A percentile compares a stretch with the other conserved stretches of the same genome.
Conservation (phyloP, 441 rosid genomes). For the Corymbia citriodora region DNA sequence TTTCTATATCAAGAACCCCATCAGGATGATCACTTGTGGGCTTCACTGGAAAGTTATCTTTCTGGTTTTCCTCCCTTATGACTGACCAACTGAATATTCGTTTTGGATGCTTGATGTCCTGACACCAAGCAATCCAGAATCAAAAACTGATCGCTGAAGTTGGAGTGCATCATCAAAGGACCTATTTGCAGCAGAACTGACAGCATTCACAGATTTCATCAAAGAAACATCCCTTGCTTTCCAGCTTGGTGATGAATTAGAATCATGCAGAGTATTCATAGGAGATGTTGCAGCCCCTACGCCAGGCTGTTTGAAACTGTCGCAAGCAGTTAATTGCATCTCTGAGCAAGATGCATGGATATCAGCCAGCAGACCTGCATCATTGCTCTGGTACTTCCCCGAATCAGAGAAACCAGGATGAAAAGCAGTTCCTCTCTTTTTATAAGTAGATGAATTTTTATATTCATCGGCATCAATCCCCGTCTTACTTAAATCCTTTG, state of each 20-base stretch:
- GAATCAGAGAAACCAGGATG: slow-evolving; percentile 26
- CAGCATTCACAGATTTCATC: slow-evolving; percentile 21
- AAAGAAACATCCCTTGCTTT: slow-evolving; percentile 11
- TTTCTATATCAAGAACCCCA: neutral
- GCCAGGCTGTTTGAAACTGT: slow-evolving; percentile 18
- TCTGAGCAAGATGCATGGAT: slow-evolving; percentile 15
- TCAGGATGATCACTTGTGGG: slow-evolving; percentile 9
- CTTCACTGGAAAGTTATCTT: slow-evolving; percentile 20
- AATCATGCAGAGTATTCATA: slow-evolving; percentile 10
- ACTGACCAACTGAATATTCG: slow-evolving; percentile 6
- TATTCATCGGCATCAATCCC: slow-evolving; percentile 14
- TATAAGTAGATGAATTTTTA: slow-evolving; percentile 17
- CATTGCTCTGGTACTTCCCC: slow-evolving; percentile 16
- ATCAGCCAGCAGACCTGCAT: slow-evolving; percentile 20
- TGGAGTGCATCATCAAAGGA: slow-evolving; percentile 21
- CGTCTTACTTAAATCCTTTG: slow-evolving; percentile 19
- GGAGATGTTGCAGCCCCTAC: slow-evolving; percentile 14
- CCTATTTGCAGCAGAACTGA: slow-evolving; percentile 24
- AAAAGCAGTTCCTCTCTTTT: slow-evolving; percentile 23
- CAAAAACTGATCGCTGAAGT: slow-evolving; percentile 14
- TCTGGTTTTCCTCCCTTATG: slow-evolving; percentile 29
- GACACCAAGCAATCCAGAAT: slow-evolving; percentile 19
- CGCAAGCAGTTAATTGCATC: slow-evolving; percentile 10
- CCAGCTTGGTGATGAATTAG: slow-evolving; percentile 16
- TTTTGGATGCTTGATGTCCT: slow-evolving; percentile 23